A percentile compares a stretch with the other conserved stretches of the same genome.
These are phyloP conservation scores for Xylaria telfairii DNA, from an alignment of 495 filamentous ascomycete species.

Conservation along the genomic window DNA sequence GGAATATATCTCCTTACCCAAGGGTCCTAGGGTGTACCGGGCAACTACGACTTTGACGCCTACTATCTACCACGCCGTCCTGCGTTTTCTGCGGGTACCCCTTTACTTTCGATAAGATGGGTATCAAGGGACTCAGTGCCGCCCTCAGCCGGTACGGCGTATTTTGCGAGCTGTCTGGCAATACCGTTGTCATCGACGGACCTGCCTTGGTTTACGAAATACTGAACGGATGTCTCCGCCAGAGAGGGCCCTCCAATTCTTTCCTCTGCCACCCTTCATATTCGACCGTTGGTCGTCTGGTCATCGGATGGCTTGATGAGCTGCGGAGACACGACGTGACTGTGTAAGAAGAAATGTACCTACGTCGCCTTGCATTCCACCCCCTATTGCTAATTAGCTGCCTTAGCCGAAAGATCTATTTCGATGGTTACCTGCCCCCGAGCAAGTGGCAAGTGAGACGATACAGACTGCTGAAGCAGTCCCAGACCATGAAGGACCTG, in stretches of 20 bases:
- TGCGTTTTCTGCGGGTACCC: neutral
- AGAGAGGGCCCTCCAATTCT: constrained; percentile 39
- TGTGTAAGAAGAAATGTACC: constrained; percentile 56
- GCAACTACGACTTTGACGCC: no score
- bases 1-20: neutral
- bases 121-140: constrained; percentile 68
- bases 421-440: constrained; percentile 76
- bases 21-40: neutral
- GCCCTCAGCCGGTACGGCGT: constrained; percentile 65
- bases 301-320: constrained; percentile 65
- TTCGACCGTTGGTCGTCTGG: constrained; percentile 60
- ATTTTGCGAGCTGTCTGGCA: constrained; percentile 48
- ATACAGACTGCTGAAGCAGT: constrained; percentile 53
- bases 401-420: constrained; percentile 67
- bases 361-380: neutral
- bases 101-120: constrained; percentile 59
- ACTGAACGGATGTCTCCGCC: constrained; percentile 58
- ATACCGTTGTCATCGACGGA: constrained; percentile 71
- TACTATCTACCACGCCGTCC: neutral
- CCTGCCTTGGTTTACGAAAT: constrained; percentile 77
- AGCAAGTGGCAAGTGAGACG: constrained; percentile 62
- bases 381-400: constrained; percentile 22
- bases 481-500: constrained; percentile 47
- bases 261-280: constrained; percentile 66
- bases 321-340: constrained; percentile 56